phyloP scores from a whole-genome alignment of 805 yeast species.

The Diddensiella transvaalensis region DNA sequence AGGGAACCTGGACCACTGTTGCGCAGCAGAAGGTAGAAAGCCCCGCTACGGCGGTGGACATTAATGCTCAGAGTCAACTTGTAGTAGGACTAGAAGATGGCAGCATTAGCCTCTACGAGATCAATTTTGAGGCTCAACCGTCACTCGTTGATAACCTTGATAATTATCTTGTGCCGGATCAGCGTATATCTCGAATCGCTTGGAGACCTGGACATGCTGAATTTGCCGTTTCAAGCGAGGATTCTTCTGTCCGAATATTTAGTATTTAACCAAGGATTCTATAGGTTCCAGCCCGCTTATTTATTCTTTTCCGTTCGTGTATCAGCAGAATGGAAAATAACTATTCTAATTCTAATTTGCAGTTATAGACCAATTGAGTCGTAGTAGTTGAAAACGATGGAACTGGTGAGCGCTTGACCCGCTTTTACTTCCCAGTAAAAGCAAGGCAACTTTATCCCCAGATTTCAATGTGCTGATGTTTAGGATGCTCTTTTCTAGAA shows the following conservation, averaged over 20 bases:
- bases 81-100: constrained; percentile 77
- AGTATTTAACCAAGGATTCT: too few species aligned
- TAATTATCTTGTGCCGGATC: constrained; percentile 51
- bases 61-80: constrained; percentile 35
- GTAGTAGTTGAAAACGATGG: too few species aligned
- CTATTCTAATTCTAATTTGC: too few species aligned
- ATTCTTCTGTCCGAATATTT: constrained; percentile 52
- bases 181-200: constrained; percentile 55
- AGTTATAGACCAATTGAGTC: too few species aligned
- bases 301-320: too few species aligned
- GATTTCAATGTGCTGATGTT: too few species aligned
- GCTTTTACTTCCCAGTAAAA: too few species aligned
- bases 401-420: too few species aligned
- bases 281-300: too few species aligned
- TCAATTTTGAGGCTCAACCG: constrained; percentile 32
- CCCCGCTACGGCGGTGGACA: constrained; percentile 68
- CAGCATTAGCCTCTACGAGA: constrained; percentile 43
- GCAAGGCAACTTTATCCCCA: too few species aligned
- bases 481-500: not conserved
- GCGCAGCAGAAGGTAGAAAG: constrained; percentile 44
- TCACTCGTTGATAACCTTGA: constrained; percentile 36
- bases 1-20: constrained; percentile 34
- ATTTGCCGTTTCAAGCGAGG: constrained; percentile 64
- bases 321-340: too few species aligned
- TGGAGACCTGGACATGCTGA: constrained; percentile 43